These are phyloP conservation scores for Solanum pennellii DNA, from an alignment of 257 asterid genomes.

Conservation along the genomic window DNA sequence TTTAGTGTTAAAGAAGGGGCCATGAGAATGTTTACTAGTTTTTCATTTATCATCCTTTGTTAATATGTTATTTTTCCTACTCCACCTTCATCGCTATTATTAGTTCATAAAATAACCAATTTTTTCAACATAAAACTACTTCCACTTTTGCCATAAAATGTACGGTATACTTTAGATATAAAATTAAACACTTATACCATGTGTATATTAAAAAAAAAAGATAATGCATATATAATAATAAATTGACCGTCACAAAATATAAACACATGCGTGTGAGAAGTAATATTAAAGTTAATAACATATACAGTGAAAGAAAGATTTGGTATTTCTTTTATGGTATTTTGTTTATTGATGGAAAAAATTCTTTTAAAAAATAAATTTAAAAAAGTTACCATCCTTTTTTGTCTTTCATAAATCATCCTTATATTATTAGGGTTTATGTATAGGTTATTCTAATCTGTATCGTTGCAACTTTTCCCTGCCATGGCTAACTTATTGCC, in stretches of 20 bases:
- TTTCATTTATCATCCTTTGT: too few species aligned
- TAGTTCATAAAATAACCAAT: background rate
- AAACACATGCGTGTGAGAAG: background rate
- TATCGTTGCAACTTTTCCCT: background rate
- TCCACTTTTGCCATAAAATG: background rate
- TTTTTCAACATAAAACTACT: background rate
- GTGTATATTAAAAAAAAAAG: too few species aligned
- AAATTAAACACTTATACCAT: background rate
- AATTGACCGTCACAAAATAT: background rate
- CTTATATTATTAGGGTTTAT: background rate
- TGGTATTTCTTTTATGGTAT: too few species aligned
- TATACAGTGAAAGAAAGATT: too few species aligned
- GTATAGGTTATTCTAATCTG: background rate
- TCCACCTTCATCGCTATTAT: background rate
- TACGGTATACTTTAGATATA: background rate
- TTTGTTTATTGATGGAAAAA: too few species aligned
- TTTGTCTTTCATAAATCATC: too few species aligned
- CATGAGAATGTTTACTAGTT: too few species aligned
- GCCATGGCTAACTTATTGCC: background rate
- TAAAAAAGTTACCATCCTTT: too few species aligned
- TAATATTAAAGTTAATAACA: too few species aligned
- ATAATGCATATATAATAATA: too few species aligned
- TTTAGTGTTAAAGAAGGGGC: too few species aligned
- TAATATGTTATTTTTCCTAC: background rate
- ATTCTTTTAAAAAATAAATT: too few species aligned